A percentile compares a stretch with the other conserved stretches of the same genome.
phyloP scores from a whole-genome alignment of 176 grass and related monocot genomes.

The Raddia distichophylla region DNA sequence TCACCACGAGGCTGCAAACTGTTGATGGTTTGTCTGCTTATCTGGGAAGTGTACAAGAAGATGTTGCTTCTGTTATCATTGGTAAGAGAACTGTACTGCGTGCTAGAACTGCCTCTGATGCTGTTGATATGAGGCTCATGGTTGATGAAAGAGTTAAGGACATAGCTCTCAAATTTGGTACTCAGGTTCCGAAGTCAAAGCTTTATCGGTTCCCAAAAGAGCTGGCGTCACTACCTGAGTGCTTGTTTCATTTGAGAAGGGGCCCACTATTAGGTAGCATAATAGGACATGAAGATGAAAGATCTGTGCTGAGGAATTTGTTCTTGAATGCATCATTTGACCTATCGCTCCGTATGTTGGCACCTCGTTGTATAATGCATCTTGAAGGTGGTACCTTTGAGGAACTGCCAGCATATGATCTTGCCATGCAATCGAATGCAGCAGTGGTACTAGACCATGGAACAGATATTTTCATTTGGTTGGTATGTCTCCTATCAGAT shows the following conservation, averaged over 20 bases:
- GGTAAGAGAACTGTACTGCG: slow-evolving; percentile 75
- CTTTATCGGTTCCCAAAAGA: slow-evolving; percentile 85
- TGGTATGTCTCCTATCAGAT: slow-evolving; percentile 66
- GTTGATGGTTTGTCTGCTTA: slow-evolving; percentile 80
- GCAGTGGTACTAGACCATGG: slow-evolving; percentile 97
- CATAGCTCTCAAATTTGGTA: slow-evolving; percentile 83
- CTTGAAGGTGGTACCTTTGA: slow-evolving; percentile 94
- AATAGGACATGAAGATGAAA: slow-evolving; percentile 95
- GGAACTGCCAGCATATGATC: slow-evolving; percentile 94
- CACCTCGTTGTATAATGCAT: slow-evolving; percentile 91
- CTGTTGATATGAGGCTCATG: slow-evolving; percentile 66
- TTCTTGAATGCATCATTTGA: slow-evolving; percentile 90
- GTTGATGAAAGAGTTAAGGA: slow-evolving; percentile 95
- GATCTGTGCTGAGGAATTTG: slow-evolving; percentile 84
- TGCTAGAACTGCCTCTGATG: slow-evolving; percentile 64
- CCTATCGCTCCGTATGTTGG: slow-evolving; percentile 84
- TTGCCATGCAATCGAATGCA: slow-evolving; percentile 87
- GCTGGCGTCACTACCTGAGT: slow-evolving; percentile 75
- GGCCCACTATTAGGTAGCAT: slow-evolving; percentile 94
- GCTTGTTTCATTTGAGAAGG: slow-evolving; percentile 95
- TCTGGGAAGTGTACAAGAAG: slow-evolving; percentile 73
- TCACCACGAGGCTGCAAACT: slow-evolving; percentile 76
- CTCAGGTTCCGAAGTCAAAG: slow-evolving; percentile 80
- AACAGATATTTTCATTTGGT: slow-evolving; percentile 99
- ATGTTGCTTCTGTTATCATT: slow-evolving; percentile 76